These are phyloP conservation scores for Endotrypanum monterogeii DNA, from an alignment of 208 protist genomes.

Conservation along the genomic window DNA sequence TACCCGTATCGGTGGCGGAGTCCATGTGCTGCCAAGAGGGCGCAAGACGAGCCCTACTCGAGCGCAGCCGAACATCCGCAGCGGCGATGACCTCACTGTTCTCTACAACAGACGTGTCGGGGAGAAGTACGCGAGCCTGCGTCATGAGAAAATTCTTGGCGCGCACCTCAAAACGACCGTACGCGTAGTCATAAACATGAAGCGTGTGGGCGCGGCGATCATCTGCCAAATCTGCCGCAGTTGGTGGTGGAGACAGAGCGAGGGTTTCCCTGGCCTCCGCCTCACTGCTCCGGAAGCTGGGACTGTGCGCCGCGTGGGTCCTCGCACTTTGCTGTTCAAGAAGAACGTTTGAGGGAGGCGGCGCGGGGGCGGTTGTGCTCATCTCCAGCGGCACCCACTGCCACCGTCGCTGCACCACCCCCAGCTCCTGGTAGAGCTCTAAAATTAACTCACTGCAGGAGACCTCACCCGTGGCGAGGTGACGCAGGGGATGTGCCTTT, in stretches of 20 bases:
- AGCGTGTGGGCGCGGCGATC: constrained; percentile 12
- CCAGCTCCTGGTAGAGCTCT: constrained; percentile 71
- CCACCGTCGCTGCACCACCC: constrained; percentile 47
- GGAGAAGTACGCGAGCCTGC: constrained; percentile 17
- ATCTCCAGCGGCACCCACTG: constrained; percentile 43
- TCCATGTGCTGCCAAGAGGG: constrained; percentile 16
- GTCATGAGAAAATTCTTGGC: constrained; percentile 7
- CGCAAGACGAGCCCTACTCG: constrained; percentile 13
- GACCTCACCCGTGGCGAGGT: constrained; percentile 30
- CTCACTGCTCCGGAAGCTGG: not conserved
- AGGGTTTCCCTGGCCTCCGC: not conserved
- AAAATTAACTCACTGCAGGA: constrained; percentile 71
- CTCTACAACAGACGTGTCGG: constrained; percentile 22
- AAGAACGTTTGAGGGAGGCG: not conserved
- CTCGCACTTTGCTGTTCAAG: not conserved
- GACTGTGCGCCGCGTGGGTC: not conserved
- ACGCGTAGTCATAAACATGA: constrained; percentile 41
- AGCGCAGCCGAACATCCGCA: constrained; percentile 17
- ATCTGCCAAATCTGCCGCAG: constrained; percentile 12
- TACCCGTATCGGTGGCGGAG: not conserved
- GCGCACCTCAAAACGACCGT: constrained; percentile 30
- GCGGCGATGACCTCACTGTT: constrained; percentile 15
- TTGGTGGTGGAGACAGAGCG: constrained; percentile 8
- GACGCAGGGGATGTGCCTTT: constrained; percentile 29
- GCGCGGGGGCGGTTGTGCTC: not conserved